phyloP scores from a whole-genome alignment of 352 stramenopile species.

The Thraustochytrium striatum region DNA sequence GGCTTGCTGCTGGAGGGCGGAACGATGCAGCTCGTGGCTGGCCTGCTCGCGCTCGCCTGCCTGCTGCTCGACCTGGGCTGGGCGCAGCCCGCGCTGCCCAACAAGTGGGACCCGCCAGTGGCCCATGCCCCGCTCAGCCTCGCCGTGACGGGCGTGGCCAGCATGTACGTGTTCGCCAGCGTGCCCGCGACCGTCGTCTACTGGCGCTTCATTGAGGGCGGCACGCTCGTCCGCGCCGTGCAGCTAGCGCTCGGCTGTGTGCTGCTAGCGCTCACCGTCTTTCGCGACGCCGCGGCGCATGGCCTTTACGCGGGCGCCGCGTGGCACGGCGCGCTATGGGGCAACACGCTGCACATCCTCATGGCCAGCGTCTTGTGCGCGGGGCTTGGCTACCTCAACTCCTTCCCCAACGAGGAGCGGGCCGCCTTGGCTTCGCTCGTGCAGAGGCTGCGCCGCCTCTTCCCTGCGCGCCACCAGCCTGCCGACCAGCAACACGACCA shows the following conservation, averaged over 20 bases:
- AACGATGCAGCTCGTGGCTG: conserved; percentile 24
- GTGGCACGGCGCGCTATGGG: conserved; percentile 19
- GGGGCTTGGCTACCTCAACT: conserved; percentile 5
- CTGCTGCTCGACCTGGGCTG: conserved; percentile 18
- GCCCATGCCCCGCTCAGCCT: not conserved
- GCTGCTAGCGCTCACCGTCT: not conserved
- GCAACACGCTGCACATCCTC: not conserved
- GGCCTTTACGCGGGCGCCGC: conserved; percentile 1
- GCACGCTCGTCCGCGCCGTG: not conserved
- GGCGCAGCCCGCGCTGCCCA: conserved; percentile 12
- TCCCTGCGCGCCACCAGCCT: no score
- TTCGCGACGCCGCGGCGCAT: not conserved
- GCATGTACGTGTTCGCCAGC: conserved; percentile 13
- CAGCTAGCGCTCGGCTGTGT: not conserved
- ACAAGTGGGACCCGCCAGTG: conserved; percentile 14
- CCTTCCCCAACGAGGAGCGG: conserved; percentile 23
- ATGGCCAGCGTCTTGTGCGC: conserved; percentile 5
- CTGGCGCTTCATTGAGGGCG: conserved; percentile 6
- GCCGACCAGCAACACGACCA: no score
- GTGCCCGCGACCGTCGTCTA: conserved; percentile 30
- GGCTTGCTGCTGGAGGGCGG: conserved; percentile 19
- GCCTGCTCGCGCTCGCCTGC: not conserved
- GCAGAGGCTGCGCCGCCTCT: not conserved
- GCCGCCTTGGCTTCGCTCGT: not conserved
- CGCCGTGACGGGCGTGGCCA: not conserved